Evolutionary conservation across 108 stramenopile species (phyloP).

Genomic region (Conticribra weissflogii): DNA sequence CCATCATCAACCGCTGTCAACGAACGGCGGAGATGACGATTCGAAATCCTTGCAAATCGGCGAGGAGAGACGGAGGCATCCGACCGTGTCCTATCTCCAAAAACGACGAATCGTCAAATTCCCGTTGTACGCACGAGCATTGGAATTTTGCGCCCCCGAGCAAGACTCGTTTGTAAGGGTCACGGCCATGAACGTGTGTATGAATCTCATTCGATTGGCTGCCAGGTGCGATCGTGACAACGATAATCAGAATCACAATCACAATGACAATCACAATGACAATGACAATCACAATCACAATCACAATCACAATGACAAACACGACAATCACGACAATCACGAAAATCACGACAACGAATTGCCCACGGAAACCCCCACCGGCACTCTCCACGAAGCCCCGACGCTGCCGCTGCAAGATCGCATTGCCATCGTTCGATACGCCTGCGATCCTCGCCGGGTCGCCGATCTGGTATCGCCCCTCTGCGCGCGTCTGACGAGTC

Average conservation of each 20-base stretch:
- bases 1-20: too few species aligned
- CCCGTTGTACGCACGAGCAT: constrained; percentile 82
- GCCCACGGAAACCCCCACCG: constrained; percentile 61
- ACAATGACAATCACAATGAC: constrained; percentile 5
- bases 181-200: constrained; percentile 90
- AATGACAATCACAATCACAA: constrained; percentile 16
- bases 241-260: constrained; percentile 6
- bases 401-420: constrained; percentile 76
- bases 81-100: neutral
- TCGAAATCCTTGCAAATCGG: neutral
- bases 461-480: constrained; percentile 74
- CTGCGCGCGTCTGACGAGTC: constrained; percentile 71
- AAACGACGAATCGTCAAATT: constrained; percentile 57
- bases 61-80: too few species aligned
- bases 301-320: neutral
- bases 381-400: constrained; percentile 63
- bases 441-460: constrained; percentile 78
- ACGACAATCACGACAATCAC: constrained; percentile 3
- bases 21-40: neutral
- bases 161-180: constrained; percentile 86
- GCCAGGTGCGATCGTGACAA: constrained; percentile 42
- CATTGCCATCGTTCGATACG: constrained; percentile 79
- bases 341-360: constrained; percentile 7
- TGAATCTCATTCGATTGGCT: constrained; percentile 83
- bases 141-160: constrained; percentile 83